Evolutionary conservation across 139 green algal genomes (phyloP).

Genomic region (Micractinium sp.): DNA sequence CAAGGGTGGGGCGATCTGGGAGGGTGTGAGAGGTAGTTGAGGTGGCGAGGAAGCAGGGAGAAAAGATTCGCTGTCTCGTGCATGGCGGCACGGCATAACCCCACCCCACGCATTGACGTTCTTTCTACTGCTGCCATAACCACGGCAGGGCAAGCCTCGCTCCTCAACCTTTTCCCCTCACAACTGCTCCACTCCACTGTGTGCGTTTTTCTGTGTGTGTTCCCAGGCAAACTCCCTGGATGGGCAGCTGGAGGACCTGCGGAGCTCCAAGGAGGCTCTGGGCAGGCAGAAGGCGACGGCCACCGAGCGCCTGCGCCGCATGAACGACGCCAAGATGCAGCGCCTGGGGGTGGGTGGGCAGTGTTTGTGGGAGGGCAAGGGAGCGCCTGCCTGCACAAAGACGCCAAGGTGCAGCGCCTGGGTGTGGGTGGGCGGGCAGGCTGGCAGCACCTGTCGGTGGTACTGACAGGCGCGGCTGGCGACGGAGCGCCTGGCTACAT

Average conservation of each 20-base stretch:
- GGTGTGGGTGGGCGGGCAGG: not conserved
- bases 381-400: conserved; percentile 45
- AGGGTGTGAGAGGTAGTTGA: not conserved
- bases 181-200: no score
- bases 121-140: no score
- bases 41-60: not conserved
- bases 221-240: not conserved
- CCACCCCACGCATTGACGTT: not conserved
- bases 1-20: not conserved
- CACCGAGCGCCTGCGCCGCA: conserved; percentile 32
- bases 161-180: no score
- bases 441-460: no score
- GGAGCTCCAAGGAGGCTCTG: conserved; percentile 3
- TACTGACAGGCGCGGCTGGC: no score
- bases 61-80: no score
- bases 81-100: no score
- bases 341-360: conserved; percentile 32
- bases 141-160: no score
- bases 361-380: no score
- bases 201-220: no score
- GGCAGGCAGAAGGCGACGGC: not conserved
- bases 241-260: conserved; percentile 24
- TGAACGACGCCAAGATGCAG: conserved; percentile 44
- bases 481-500: no score
- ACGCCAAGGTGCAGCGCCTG: conserved; percentile 49